Evolutionary conservation across 2,329 filamentous ascomycete species (phyloP), one percentile per base, ranked within the genome.

Genomic region (Alternaria ethzedia): DNA sequence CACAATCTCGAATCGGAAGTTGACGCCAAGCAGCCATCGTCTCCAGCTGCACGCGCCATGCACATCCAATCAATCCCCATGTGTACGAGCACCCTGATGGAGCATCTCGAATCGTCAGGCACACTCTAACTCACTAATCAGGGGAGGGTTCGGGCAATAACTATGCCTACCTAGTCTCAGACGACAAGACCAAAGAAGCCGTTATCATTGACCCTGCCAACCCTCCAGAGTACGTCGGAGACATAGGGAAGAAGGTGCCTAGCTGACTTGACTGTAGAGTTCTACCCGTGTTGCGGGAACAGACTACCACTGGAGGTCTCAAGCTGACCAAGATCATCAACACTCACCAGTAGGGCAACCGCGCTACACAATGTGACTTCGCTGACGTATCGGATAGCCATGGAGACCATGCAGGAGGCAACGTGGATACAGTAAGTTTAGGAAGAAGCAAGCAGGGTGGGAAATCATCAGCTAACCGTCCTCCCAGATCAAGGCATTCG

Each of bases 351-450:
- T 97, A 84, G 81, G 92, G 81, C 23, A 36, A 1, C 23, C 10
- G 9, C 15, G 25, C 5, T 15, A 21, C 20, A 7, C 10, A 9
- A 17, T 32, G 5, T 2, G 20, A 15, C 11, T 11, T 13, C n/a
- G 44, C 61, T 73, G 15, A 74, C 46, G 54, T 17, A 9, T 32
- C n/a, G 28, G 20, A 43, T 65, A 97, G 94, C 78, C 96, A 99
- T 79, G 91, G 90, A 85, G 96, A 99, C 71, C 96, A 99, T 81
- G 91, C 96, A 1, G 96, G 96, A 67, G 96, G 96, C 9, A 99
- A 99, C 79, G 86, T 87, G 61, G 89, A 94, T 73, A 86, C 97
- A 67, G 93, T 94, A 49, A 41, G n/a, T n/a, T 15, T 5, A n/a
- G 15, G 13, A 12, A 15, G 36, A 41, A 41, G 36, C 36, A 41